Evolutionary conservation across 75 land plant species (phyloP).

Genomic region (Isoetes taiwanensis): DNA sequence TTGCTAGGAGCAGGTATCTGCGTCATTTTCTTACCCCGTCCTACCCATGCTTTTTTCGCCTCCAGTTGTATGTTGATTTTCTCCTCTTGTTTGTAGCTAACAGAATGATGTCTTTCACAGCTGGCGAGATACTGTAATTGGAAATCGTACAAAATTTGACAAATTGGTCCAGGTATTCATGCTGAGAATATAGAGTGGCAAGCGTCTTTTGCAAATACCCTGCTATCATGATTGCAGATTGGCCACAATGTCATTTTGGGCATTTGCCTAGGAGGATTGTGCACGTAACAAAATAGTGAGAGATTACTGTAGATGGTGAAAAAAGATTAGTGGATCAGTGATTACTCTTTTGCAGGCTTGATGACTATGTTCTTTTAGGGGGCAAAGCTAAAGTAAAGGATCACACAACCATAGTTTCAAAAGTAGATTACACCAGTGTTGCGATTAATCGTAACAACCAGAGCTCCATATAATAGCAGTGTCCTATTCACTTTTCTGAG

Average conservation of each 20-base stretch:
- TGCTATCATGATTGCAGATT: constrained; percentile 66
- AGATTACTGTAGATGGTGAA: too few species aligned
- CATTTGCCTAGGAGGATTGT: constrained; percentile 70
- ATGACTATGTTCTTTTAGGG: constrained; percentile 75
- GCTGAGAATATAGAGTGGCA: too few species aligned
- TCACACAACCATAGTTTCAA: constrained; percentile 72
- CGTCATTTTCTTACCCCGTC: too few species aligned
- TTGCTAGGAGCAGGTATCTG: constrained; percentile 87
- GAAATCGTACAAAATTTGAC: constrained; percentile 83
- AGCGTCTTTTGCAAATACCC: too few species aligned
- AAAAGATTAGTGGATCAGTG: too few species aligned
- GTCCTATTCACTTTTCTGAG: too few species aligned
- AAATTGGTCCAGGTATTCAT: constrained; percentile 75
- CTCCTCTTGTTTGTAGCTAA: too few species aligned
- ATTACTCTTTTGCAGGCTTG: constrained; percentile 61
- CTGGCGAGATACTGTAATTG: constrained; percentile 87
- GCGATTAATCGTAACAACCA: too few species aligned
- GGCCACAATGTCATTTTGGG: constrained; percentile 90
- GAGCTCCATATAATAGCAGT: too few species aligned
- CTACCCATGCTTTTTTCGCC: too few species aligned
- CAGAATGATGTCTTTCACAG: constrained; percentile 37
- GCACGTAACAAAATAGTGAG: too few species aligned
- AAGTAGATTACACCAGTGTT: constrained; percentile 26
- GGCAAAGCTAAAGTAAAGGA: constrained; percentile 71
- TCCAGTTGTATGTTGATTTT: too few species aligned